Conservation (phyloP, 2,329 filamentous ascomycete genomes). For the Cercospora nicotianae region DNA sequence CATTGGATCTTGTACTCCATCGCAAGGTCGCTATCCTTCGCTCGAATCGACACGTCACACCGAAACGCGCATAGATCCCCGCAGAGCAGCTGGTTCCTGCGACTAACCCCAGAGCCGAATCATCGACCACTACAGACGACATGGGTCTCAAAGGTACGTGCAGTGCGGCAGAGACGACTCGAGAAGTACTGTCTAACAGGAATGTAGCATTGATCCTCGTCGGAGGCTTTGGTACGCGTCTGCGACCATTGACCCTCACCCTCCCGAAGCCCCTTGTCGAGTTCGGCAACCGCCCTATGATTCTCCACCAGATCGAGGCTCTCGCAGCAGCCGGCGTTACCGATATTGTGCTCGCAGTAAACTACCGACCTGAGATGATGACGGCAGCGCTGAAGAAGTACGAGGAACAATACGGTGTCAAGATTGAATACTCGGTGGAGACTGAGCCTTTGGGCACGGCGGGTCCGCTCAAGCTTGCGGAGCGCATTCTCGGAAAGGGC, state of each 20-base stretch:
- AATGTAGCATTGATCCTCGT: constrained; percentile 89
- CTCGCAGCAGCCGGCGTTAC: constrained; percentile 91
- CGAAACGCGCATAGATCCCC: constrained; percentile 8
- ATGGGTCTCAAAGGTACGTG: constrained; percentile 29
- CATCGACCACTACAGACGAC: constrained; percentile 17
- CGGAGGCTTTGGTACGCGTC: constrained; percentile 96
- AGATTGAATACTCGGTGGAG: constrained; percentile 96
- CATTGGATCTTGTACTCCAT: constrained; percentile 38
- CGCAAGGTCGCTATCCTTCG: constrained; percentile 31
- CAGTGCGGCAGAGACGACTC: neutral
- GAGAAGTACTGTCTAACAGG: constrained; percentile 24
- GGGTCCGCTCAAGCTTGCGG: constrained; percentile 91
- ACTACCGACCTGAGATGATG: constrained; percentile 98
- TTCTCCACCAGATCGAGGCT: constrained; percentile 94
- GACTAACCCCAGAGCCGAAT: constrained; percentile 13
- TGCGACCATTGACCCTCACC: constrained; percentile 93
- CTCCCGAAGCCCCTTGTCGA: constrained; percentile 97
- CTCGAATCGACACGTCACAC: constrained; percentile 11
- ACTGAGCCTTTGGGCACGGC: constrained; percentile 92
- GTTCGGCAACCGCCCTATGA: constrained; percentile 99
- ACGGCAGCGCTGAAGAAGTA: constrained; percentile 93
- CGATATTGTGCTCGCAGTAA: constrained; percentile 96
- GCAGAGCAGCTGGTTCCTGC: constrained; percentile 20
- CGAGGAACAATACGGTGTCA: constrained; percentile 87
- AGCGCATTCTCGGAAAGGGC: constrained; percentile 88